Conservation (phyloP, 2,329 filamentous ascomycete genomes). For the Fusarium algeriense region DNA sequence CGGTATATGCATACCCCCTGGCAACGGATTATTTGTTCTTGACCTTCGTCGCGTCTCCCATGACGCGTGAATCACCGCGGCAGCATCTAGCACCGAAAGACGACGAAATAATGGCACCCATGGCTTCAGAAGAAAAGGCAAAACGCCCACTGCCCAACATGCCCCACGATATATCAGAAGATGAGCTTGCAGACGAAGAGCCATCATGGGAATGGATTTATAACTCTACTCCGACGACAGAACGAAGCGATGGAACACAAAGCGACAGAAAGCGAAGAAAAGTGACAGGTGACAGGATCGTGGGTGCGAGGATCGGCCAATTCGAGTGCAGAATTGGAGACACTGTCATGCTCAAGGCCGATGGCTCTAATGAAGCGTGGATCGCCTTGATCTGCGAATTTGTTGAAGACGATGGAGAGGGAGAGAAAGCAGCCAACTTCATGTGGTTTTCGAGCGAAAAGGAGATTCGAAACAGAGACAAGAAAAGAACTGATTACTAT, state of each 20-base stretch:
- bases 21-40: conserved; percentile 37
- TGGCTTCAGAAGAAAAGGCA: conserved; percentile 28
- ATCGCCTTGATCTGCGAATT: conserved; percentile 91
- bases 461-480: conserved; percentile 85
- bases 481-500: conserved; percentile 84
- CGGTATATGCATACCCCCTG: conserved; percentile 40
- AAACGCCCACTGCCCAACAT: conserved; percentile 30
- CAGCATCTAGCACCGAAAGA: conserved; percentile 22
- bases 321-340: conserved; percentile 89
- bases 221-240: conserved; percentile 50
- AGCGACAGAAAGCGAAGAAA: conserved; percentile 54
- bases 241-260: conserved; percentile 45
- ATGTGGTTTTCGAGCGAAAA: conserved; percentile 96
- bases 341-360: conserved; percentile 86
- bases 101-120: conserved; percentile 44
- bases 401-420: conserved; percentile 73
- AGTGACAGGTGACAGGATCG: conserved; percentile 64
- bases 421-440: conserved; percentile 83
- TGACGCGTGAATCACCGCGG: conserved; percentile 45
- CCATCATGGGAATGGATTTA: conserved; percentile 86
- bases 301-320: conserved; percentile 84
- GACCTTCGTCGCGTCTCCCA: conserved; percentile 47
- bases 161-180: conserved; percentile 78
- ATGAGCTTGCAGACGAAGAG: conserved; percentile 82
- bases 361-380: conserved; percentile 89